Evolutionary conservation across 1,284 basidiomycete genomes (phyloP), one percentile per base, ranked within the genome.

Genomic region (Xerocomus nothofagi): DNA sequence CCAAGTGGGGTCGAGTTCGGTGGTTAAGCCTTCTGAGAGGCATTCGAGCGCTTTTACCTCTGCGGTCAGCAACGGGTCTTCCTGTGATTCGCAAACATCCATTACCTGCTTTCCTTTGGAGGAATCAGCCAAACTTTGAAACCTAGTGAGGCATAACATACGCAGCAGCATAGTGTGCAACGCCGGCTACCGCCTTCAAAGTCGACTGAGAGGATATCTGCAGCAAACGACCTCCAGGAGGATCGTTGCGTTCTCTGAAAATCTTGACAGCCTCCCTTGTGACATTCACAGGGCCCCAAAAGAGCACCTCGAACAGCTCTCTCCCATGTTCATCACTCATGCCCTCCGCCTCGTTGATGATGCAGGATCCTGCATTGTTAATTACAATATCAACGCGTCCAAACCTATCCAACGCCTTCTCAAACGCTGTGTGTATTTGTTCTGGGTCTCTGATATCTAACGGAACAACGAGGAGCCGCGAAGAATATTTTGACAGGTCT

Each of bases 381-480:
- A 68, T 47, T 15, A 72, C 64, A n/a, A 71, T n/a, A 15, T 69
- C 70, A 6, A 69, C 33, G 7, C 54, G 57, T 17, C 61, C 67
- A 39, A 70, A 72, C 32, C 41, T 50, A 32, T 60, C 47, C 24
- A 62, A 3, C 3, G 63, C 61, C 39, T 45, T 43, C 26, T 56
- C 48, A 43, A 70, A 71, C 2, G 57, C 61, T 4, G 43, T 32
- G 7, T 34, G 51, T 27, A 65, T 59, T 31, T 58, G 54, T 26
- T 49, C 43, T 6, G 53, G 47, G 26, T 48, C 23, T 18, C 29
- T 59, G 37, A 71, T 63, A 33, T 69, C 68, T 4, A 63, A 47
- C 10, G 44, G 57, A 14, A 80, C 62, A 9, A 74, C 54, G 15
- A 78, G 75, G 9, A 74, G 72, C 45, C 70, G 66, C 11, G 73